These are phyloP conservation scores for Emericellopsis atlantica DNA, from an alignment of 2,329 filamentous ascomycete genomes.

Conservation along the genomic window DNA sequence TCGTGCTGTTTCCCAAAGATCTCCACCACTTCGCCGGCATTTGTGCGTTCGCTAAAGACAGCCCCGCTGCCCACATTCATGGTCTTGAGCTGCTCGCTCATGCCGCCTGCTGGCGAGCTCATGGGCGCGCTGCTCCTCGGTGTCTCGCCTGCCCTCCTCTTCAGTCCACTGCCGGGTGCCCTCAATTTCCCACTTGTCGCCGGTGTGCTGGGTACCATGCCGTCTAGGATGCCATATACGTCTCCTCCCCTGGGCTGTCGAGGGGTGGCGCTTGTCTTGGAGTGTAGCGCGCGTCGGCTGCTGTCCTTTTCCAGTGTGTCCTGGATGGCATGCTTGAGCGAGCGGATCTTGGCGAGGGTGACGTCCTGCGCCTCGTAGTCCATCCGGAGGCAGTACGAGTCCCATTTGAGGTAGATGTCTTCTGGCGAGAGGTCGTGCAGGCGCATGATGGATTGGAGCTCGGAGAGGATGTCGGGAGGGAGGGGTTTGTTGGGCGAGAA, in stretches of 20 bases:
- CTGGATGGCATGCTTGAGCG: slow-evolving; percentile 78
- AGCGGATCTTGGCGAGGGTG: slow-evolving; percentile 56
- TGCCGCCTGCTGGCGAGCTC: slow-evolving; percentile 18
- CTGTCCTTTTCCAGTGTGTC: slow-evolving; percentile 70
- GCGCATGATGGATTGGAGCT: slow-evolving; percentile 76
- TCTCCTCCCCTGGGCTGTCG: slow-evolving; percentile 25
- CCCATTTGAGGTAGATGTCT: slow-evolving; percentile 97
- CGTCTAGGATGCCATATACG: slow-evolving; percentile 76
- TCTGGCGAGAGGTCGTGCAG: slow-evolving; percentile 71
- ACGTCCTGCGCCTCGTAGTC: slow-evolving; percentile 61
- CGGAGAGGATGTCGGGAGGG: slow-evolving; percentile 63
- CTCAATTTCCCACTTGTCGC: slow-evolving; percentile 29
- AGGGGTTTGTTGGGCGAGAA: slow-evolving; percentile 35
- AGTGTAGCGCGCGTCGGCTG: slow-evolving; percentile 44
- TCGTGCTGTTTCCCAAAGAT: slow-evolving; percentile 67
- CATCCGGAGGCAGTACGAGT: slow-evolving; percentile 94
- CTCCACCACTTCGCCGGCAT: slow-evolving; percentile 73
- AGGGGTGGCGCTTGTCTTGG: slow-evolving; percentile 48
- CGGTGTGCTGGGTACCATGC: slow-evolving; percentile 53
- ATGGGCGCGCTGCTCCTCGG: slow-evolving; percentile 10
- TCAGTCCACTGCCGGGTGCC: slow-evolving; percentile 14
- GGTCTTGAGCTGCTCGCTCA: slow-evolving; percentile 18
- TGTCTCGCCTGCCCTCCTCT: slow-evolving; percentile 15
- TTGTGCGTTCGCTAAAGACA: slow-evolving; percentile 60
- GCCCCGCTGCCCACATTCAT: slow-evolving; percentile 14